Evolutionary conservation across 2,329 filamentous ascomycete genomes (phyloP).

Genomic region (Cladorrhinum sp.): DNA sequence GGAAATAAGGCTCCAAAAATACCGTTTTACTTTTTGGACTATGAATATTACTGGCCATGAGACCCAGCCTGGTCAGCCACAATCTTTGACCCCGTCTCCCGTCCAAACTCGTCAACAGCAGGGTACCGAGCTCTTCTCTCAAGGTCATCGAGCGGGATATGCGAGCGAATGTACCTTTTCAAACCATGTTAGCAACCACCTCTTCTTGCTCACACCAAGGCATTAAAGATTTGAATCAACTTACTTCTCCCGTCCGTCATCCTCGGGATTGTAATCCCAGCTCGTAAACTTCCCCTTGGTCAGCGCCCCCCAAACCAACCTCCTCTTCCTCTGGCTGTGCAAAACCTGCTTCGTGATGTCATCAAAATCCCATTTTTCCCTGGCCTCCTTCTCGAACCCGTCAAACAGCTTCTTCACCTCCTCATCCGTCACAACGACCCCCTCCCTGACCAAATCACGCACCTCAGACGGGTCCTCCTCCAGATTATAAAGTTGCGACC

Average conservation of each 20-base stretch:
- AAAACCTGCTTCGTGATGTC: constrained; percentile 72
- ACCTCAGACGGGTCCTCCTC: constrained; percentile 71
- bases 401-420: constrained; percentile 51
- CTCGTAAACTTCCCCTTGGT: constrained; percentile 71
- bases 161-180: constrained; percentile 76
- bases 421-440: constrained; percentile 34
- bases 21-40: too few species aligned
- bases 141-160: constrained; percentile 75
- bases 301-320: constrained; percentile 76
- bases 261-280: constrained; percentile 81
- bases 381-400: constrained; percentile 71
- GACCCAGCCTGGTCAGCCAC: constrained; percentile 44
- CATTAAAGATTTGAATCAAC: constrained; percentile 28
- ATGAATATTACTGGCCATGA: constrained; percentile 43
- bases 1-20: too few species aligned
- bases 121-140: constrained; percentile 75
- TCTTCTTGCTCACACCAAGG: background rate
- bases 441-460: constrained; percentile 61
- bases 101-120: constrained; percentile 54
- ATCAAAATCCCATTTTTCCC: constrained; percentile 75
- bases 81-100: constrained; percentile 42
- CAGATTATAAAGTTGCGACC: constrained; percentile 81
- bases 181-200: constrained; percentile 9
- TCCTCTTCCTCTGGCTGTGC: constrained; percentile 72
- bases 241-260: constrained; percentile 65